Base-by-base conservation (phyloP, 2,329 filamentous ascomycete genomes). In the Pseudopyricularia cyperi region DNA sequence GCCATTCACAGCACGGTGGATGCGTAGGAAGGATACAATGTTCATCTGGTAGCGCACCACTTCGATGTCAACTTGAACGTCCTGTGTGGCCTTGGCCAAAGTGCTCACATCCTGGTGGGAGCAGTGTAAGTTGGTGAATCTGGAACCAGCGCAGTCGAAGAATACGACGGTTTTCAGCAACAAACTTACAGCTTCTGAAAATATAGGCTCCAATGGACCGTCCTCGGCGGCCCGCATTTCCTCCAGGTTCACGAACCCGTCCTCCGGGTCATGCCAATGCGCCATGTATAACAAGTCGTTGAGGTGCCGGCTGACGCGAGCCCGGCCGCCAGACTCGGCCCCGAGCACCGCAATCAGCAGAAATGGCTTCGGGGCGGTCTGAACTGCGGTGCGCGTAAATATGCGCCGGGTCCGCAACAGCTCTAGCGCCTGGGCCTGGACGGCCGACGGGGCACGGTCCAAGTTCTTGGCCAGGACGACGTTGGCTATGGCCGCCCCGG, bases 241-340 rank as follows among this genome's bases (percentile, higher is more conserved):
- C 54, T 94, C 86, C 0, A 91, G 66, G 56, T 93, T 86, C 4
- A 82, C 75, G 55, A 89, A 85, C 0, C 85, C 87, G 62, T 91
- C 81, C 1, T 77, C 73, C 0, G 76, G 74, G 53, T 83, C 77
- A 61, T 97, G 89, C 69, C 83, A 87, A 65, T 97, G 90, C 0
- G 87, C 91, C 53, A 97, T 82, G 63, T 89, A 88, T 58, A 97
- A 84, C 57, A 87, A 80, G 54, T 97, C 89, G 60, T 89, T 94
- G 65, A 84, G 63, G 58, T 88, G 76, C 32, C 66, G 67, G 22
- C 71, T 75, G 49, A 83, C 71, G 49, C 69, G 70, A 3, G 73
- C 70, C 44, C 32, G 61, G 35, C 75, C 72, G 2, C 72, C 71
- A 39, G 67, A 66, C 34, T 63, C 63, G 1, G 72, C 73, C 19